Evolutionary conservation across 2,329 filamentous ascomycete genomes (phyloP).

Genomic region (Phialemoniopsis sp.): DNA sequence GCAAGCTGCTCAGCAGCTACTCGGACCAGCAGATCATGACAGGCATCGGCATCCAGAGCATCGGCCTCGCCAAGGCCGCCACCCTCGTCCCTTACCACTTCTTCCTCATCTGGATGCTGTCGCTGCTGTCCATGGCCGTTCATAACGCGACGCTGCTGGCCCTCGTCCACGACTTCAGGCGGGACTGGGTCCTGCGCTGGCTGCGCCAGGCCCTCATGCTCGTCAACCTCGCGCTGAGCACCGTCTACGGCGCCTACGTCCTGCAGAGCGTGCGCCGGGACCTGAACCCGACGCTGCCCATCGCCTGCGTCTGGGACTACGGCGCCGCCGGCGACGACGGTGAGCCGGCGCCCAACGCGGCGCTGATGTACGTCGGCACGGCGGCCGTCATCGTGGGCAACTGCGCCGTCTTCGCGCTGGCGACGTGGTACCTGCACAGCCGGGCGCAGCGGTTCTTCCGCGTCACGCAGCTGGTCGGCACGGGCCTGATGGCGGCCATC

Average conservation of each 20-base stretch:
- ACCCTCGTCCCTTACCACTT: conserved; percentile 64
- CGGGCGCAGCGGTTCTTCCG: conserved; percentile 41
- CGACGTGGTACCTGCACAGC: conserved; percentile 62
- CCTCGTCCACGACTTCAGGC: conserved; percentile 60
- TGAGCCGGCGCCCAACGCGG: conserved; percentile 29
- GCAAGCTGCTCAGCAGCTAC: conserved; percentile 62
- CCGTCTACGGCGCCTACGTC: conserved; percentile 51
- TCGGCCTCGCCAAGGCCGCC: conserved; percentile 56
- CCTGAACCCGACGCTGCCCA: conserved; percentile 46
- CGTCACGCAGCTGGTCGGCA: conserved; percentile 45
- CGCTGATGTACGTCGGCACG: conserved; percentile 52
- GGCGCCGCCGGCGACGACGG: conserved; percentile 9
- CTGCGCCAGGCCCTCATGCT: conserved; percentile 63
- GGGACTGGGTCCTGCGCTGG: conserved; percentile 65
- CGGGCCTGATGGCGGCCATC: conserved; percentile 51
- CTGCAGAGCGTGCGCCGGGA: conserved; percentile 49
- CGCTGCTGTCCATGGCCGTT: conserved; percentile 59
- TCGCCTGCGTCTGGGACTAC: conserved; percentile 56
- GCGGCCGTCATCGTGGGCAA: conserved; percentile 58
- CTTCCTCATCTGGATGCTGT: conserved; percentile 67
- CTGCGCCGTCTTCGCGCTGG: conserved; percentile 51
- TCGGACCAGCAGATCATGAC: conserved; percentile 67
- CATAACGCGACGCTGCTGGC: conserved; percentile 63
- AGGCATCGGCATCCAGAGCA: conserved; percentile 63
- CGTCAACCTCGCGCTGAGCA: conserved; percentile 56